Percentiles rank a stretch among this genome's conserved stretches.
These are phyloP conservation scores for Talaromyces sp. DNA, from an alignment of 2,329 filamentous ascomycete species.

Conservation along the genomic window DNA sequence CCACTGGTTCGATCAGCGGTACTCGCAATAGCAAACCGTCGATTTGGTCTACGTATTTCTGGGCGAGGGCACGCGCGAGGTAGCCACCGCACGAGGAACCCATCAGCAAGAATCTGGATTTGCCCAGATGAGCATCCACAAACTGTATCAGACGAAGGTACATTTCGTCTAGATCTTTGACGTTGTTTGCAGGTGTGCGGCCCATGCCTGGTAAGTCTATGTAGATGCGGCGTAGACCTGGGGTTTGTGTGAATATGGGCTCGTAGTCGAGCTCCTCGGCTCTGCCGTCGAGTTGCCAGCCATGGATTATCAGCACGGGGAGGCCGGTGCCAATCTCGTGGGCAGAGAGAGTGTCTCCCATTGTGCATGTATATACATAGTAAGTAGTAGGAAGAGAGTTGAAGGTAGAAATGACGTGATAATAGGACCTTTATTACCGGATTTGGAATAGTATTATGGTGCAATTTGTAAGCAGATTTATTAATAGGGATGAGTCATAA, in stretches of 20 bases:
- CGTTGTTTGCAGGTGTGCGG: constrained; percentile 18
- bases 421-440: background rate
- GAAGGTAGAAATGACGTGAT: background rate
- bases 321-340: constrained; percentile 21
- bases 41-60: constrained; percentile 18
- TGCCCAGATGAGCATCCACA: constrained; percentile 20
- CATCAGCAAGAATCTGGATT: constrained; percentile 18
- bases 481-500: too few relatives aligned
- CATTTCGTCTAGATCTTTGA: constrained; percentile 22
- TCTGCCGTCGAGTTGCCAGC: constrained; percentile 19
- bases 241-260: constrained; percentile 20
- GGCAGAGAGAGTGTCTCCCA: constrained; percentile 16
- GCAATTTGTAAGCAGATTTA: too few relatives aligned
- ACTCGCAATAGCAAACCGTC: constrained; percentile 23
- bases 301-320: constrained; percentile 23
- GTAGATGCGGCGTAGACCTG: constrained; percentile 20
- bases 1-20: constrained; percentile 20
- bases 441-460: too few relatives aligned
- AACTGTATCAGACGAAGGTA: constrained; percentile 19
- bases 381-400: background rate
- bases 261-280: constrained; percentile 22
- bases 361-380: background rate
- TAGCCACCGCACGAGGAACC: constrained; percentile 25
- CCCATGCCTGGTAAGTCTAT: constrained; percentile 26
- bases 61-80: constrained; percentile 22